Conservation (phyloP, 352 stramenopile genomes). For the Pythium phragmitis region DNA sequence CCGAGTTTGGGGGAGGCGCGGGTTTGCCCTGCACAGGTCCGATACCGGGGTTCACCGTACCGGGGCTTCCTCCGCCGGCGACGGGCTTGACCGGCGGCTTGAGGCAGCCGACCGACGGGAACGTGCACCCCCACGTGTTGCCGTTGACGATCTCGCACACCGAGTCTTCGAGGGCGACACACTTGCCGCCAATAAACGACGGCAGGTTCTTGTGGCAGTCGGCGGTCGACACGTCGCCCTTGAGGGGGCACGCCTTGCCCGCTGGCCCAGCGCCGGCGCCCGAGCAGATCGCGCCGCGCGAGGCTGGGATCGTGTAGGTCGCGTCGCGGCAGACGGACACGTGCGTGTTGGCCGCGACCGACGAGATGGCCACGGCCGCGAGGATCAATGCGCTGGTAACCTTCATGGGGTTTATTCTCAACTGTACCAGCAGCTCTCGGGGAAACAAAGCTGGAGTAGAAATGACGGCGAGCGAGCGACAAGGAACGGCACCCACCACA, state of each 20-base stretch:
- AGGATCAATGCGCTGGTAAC: slow-evolving; percentile 12
- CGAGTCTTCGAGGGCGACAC: slow-evolving; percentile 28
- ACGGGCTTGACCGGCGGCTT: slow-evolving; percentile 7
- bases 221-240: slow-evolving; percentile 19
- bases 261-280: slow-evolving; percentile 20
- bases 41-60: too few species aligned
- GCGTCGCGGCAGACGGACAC: slow-evolving; percentile 31
- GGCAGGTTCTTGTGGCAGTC: slow-evolving; percentile 30
- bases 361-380: slow-evolving; percentile 13
- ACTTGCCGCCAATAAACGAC: slow-evolving; percentile 24
- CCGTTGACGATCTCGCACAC: slow-evolving; percentile 24
- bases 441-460: neutral
- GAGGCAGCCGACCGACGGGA: slow-evolving; percentile 25
- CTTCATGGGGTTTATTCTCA: slow-evolving; percentile 16
- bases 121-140: slow-evolving; percentile 31
- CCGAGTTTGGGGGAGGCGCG: neutral
- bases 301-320: slow-evolving; percentile 27
- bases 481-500: too few species aligned
- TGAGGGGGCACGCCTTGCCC: slow-evolving; percentile 26
- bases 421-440: neutral
- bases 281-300: slow-evolving; percentile 28
- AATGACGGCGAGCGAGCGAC: neutral
- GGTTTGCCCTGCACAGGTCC: neutral
- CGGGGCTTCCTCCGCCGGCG: neutral
- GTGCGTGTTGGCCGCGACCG: slow-evolving; percentile 14